Percentiles rank a stretch among this genome's conserved stretches.
Conservation (phyloP, 768 basidiomycete species). For the Astraeus odoratus region DNA sequence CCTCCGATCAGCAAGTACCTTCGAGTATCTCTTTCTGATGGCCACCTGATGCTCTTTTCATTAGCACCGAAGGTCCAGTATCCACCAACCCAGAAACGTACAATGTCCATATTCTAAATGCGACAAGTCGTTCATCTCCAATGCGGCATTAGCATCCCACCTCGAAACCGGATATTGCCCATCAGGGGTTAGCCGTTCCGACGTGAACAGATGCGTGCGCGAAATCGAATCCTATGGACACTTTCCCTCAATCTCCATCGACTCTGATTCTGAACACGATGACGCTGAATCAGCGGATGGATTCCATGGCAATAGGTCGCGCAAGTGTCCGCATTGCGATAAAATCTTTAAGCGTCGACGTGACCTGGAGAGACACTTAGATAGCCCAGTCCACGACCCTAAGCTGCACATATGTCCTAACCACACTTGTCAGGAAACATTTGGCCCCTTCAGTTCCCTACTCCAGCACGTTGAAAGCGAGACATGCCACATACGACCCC, state of each 20-base stretch:
- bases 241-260: too few species aligned
- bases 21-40: neutral
- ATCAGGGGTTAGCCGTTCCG: neutral
- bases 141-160: neutral
- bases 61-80: neutral
- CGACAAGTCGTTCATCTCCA: neutral
- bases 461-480: neutral
- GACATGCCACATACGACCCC: too few species aligned
- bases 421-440: slow-evolving; percentile 9
- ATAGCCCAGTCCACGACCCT: neutral
- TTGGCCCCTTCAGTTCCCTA: neutral
- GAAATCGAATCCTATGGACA: neutral
- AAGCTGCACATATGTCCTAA: neutral
- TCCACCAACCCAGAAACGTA: neutral
- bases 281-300: neutral
- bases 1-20: slow-evolving; percentile 14
- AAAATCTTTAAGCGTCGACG: neutral
- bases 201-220: neutral
- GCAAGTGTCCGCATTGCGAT: neutral
- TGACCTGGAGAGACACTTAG: neutral
- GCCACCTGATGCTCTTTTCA: neutral
- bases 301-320: neutral
- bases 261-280: neutral
- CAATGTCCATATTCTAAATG: neutral
- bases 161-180: neutral